Conservation (phyloP, 1,139 yeast species). For the Chernovozyma aurita region DNA sequence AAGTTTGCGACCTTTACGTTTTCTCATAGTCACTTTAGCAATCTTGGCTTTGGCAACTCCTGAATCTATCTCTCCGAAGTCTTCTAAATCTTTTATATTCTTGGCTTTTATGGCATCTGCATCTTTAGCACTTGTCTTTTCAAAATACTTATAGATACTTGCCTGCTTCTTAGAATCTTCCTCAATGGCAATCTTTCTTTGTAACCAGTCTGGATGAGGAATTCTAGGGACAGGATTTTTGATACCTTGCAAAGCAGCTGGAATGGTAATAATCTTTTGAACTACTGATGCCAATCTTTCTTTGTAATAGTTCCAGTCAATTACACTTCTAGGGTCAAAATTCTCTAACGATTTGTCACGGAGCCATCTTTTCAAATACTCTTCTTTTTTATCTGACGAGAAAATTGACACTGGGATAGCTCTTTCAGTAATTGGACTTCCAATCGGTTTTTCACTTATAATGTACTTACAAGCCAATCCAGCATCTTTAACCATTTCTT, state of each 20-base stretch:
- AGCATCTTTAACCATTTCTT: conserved; percentile 93
- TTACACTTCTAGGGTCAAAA: conserved; percentile 82
- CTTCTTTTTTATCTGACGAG: conserved; percentile 67
- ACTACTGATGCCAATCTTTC: conserved; percentile 91
- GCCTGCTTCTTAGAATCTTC: conserved; percentile 73
- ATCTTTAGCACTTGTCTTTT: conserved; percentile 29
- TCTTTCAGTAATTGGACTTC: conserved; percentile 91
- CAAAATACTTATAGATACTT: conserved; percentile 56
- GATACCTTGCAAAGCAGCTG: conserved; percentile 91
- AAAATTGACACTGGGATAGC: conserved; percentile 97
- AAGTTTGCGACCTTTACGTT: conserved; percentile 21
- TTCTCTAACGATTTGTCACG: conserved; percentile 72
- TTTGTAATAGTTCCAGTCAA: conserved; percentile 92
- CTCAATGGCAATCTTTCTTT: conserved; percentile 51
- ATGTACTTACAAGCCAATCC: conserved; percentile 95
- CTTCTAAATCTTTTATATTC: conserved; percentile 70
- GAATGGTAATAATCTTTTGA: conserved; percentile 92
- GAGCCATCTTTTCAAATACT: conserved; percentile 81
- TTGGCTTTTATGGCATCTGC: conserved; percentile 22
- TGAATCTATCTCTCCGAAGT: conserved; percentile 44
- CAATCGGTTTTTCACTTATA: conserved; percentile 77
- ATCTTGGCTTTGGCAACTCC: conserved; percentile 28
- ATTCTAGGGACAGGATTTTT: conserved; percentile 95
- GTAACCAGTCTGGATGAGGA: conserved; percentile 92
- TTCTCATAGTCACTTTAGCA: conserved; percentile 47